phyloP scores from a whole-genome alignment of 345 rosid genomes.

The Brassica incana region DNA sequence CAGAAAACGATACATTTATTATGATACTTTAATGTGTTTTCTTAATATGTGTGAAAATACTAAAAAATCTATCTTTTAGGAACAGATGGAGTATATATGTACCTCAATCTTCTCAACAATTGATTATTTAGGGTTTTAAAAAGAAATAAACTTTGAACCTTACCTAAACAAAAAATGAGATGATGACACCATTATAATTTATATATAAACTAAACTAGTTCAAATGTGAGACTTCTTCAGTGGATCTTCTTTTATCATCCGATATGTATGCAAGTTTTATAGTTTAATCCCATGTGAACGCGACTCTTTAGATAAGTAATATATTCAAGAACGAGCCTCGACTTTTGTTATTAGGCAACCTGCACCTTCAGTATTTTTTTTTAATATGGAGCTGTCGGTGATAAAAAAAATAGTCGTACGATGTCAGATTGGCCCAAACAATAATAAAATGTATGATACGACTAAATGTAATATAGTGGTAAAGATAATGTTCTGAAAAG shows the following conservation, averaged over 20 bases:
- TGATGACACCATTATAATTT: conserved; percentile 16
- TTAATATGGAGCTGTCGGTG: conserved; percentile 16
- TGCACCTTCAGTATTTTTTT: not conserved
- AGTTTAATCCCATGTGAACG: conserved; percentile 24
- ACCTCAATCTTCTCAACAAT: not conserved
- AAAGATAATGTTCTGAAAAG: conserved; percentile 33
- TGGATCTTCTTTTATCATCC: not conserved
- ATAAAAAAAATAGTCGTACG: conserved; percentile 5
- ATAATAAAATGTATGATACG: conserved; percentile 28
- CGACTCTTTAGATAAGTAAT: not conserved
- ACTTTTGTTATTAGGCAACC: conserved; percentile 22
- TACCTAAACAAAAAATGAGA: conserved; percentile 7
- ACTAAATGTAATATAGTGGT: conserved; percentile 29
- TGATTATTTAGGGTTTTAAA: not conserved
- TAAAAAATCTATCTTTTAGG: too few species aligned
- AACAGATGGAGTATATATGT: not conserved
- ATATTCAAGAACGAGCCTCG: conserved; percentile 13
- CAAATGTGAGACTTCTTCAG: conserved; percentile 23
- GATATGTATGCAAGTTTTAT: not conserved
- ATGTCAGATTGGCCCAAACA: conserved; percentile 32
- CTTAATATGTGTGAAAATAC: too few species aligned
- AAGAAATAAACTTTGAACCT: not conserved
- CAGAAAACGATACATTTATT: too few species aligned
- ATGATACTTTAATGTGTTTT: too few species aligned
- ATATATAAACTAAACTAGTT: not conserved